Base-by-base conservation (phyloP, 2,329 filamentous ascomycete species). In the Cadophora luteo-olivacea region DNA sequence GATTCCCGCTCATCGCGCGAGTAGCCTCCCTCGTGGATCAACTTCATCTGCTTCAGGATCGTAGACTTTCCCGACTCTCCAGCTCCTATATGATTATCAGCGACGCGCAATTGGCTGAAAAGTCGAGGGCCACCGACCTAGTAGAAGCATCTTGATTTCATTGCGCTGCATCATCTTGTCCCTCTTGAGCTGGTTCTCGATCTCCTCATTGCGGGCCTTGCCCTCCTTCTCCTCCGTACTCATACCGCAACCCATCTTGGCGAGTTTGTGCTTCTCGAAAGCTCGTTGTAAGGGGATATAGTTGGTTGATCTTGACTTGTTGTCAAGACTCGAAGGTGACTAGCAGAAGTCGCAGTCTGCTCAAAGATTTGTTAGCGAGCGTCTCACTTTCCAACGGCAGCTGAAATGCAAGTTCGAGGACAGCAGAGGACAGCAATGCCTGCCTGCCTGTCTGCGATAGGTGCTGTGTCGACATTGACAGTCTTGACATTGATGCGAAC, bases 151-250 rank as follows among this genome's bases (percentile, higher is more conserved):
- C 89, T 99, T 99, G 86, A 99, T 99, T 84, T 99, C 96, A 77
- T 99, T 99, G 78, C 95, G 91, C 85, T 97, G 94, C 87, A 97
- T 92, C 92, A 98, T 92, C 84, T 97, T 97, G 81, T 99, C 96
- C 82, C 93, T 89, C 89, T 97, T 98, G 80, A 98, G 86, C 86
- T 98, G 95, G 82, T 97, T 98, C 85, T 99, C 96, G 80, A 99
- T 99, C 89, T 98, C 95, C 88, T 99, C 96, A 82, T 99, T 98
- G 77, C 96, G 91, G 86, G 94, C 93, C 92, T 97, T 98, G 85
- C 96, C 95, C 94, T 98, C 96, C 91, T 97, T 97, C 85, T 98
- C 96, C 86, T 98, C 96, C 80, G 96, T 97, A 82, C 95, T 98
- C 93, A 97, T 97, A 84, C 95, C 95, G 83, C 96, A 99, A 90